Conservation (phyloP, 1,139 yeast species). For the Candida frijolesensis region DNA sequence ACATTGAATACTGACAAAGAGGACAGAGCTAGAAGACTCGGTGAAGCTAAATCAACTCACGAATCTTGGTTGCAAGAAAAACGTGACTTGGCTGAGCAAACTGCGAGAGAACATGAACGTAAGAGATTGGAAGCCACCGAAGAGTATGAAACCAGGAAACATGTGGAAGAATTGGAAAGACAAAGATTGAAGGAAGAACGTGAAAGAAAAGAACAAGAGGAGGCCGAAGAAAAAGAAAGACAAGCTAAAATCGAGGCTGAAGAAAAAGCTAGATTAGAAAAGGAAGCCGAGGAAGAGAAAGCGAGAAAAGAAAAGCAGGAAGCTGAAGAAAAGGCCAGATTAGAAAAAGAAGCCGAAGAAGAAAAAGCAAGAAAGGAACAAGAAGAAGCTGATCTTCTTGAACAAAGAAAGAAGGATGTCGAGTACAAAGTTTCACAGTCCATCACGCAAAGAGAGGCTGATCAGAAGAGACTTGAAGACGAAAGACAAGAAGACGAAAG, state of each 20-base stretch:
- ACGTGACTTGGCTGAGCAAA: conserved; percentile 38
- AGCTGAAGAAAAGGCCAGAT: conserved; percentile 16
- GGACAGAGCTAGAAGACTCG: conserved; percentile 36
- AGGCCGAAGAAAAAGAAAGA: conserved; percentile 36
- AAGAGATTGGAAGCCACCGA: conserved; percentile 49
- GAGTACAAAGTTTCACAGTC: conserved; percentile 31
- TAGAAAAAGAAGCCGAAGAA: background rate
- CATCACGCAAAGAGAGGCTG: conserved; percentile 29
- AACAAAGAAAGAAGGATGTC: conserved; percentile 23
- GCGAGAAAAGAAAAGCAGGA: conserved; percentile 29
- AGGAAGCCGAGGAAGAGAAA: conserved; percentile 43
- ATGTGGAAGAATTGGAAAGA: conserved; percentile 50
- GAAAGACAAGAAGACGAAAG: conserved; percentile 31
- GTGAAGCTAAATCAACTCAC: conserved; percentile 44
- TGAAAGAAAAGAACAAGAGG: conserved; percentile 31
- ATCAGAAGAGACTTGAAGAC: conserved; percentile 26
- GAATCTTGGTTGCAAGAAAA: conserved; percentile 49
- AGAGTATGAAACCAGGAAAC: conserved; percentile 48
- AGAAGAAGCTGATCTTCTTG: conserved; percentile 19
- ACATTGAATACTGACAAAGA: conserved; percentile 42
- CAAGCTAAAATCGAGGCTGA: conserved; percentile 31
- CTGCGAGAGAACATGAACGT: conserved; percentile 47
- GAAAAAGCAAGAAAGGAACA: conserved; percentile 18
- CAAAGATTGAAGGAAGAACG: conserved; percentile 37
- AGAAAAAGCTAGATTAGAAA: conserved; percentile 27